These are phyloP conservation scores for Suhomyces ambrosiae DNA, from an alignment of 1,139 yeast genomes.

Conservation along the genomic window DNA sequence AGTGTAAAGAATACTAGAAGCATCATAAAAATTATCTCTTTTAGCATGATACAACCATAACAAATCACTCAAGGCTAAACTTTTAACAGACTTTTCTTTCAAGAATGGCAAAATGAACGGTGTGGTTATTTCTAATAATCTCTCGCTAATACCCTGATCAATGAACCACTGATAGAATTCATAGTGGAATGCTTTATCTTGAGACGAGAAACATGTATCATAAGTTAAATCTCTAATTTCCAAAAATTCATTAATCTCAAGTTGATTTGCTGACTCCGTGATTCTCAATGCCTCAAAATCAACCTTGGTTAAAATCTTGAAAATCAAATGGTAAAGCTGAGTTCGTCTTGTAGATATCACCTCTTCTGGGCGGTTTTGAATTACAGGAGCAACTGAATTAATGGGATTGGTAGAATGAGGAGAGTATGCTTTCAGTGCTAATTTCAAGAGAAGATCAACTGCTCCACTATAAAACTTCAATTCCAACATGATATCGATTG, in stretches of 20 bases:
- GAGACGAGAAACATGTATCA: slow-evolving; percentile 68
- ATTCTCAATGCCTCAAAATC: slow-evolving; percentile 66
- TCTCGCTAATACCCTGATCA: slow-evolving; percentile 71
- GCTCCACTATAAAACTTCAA: slow-evolving; percentile 85
- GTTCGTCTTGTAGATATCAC: slow-evolving; percentile 18
- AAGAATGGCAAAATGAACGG: slow-evolving; percentile 79
- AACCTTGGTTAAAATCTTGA: slow-evolving; percentile 69
- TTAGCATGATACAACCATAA: slow-evolving; percentile 90
- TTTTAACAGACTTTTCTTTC: slow-evolving; percentile 67
- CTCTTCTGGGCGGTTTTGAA: slow-evolving; percentile 32
- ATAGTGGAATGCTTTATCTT: slow-evolving; percentile 84
- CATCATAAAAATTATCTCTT: slow-evolving; percentile 74
- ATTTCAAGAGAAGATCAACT: slow-evolving; percentile 75
- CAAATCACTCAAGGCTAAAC: slow-evolving; percentile 74
- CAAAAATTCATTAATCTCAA: slow-evolving; percentile 54
- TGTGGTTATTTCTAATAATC: slow-evolving; percentile 77
- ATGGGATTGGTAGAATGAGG: slow-evolving; percentile 1
- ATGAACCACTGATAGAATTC: slow-evolving; percentile 93
- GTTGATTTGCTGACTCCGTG: slow-evolving; percentile 45
- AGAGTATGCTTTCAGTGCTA: slow-evolving; percentile 58
- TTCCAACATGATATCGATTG: slow-evolving; percentile 75
- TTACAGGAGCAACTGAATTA: slow-evolving; percentile 5
- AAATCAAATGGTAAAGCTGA: slow-evolving; percentile 66
- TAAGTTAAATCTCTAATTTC: slow-evolving; percentile 74
- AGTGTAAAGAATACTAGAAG: slow-evolving; percentile 78